Conservation (phyloP, 768 basidiomycete species). For the Collybia mongolica region DNA sequence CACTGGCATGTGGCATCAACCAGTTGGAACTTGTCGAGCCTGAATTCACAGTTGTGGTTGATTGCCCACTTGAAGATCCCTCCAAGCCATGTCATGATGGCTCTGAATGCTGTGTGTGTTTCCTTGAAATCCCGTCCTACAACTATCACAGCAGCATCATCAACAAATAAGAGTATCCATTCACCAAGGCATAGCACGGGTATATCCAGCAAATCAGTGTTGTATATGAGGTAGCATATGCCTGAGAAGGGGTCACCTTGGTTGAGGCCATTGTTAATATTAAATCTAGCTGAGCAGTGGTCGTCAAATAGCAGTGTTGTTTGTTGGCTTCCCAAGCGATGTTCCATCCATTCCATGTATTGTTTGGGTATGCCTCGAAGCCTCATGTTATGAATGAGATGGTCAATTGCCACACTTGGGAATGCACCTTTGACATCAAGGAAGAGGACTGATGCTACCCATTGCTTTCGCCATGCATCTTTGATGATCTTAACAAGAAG, state of each 20-base stretch:
- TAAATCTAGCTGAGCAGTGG: not conserved
- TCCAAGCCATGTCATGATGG: conserved; percentile 3
- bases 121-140: not conserved
- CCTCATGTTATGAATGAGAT: not conserved
- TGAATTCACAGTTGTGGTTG: conserved; percentile 20
- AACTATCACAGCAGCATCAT: not conserved
- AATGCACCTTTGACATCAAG: no score
- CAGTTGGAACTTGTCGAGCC: conserved; percentile 18
- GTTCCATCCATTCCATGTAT: no score
- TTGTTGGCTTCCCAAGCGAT: no score
- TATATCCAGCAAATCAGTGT: conserved; percentile 16
- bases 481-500: conserved; percentile 28
- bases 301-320: no score
- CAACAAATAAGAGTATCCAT: conserved; percentile 1
- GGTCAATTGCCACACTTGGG: not conserved
- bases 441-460: conserved; percentile 22
- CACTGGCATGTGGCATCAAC: conserved; percentile 18
- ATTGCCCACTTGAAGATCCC: conserved; percentile 17
- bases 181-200: not conserved
- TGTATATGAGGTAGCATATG: conserved; percentile 25
- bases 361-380: not conserved
- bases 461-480: conserved; percentile 28
- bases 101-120: not conserved
- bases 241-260: conserved; percentile 21
- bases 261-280: conserved; percentile 15